Conservation (phyloP, 768 basidiomycete species). For the Leccinum rimulosum region DNA sequence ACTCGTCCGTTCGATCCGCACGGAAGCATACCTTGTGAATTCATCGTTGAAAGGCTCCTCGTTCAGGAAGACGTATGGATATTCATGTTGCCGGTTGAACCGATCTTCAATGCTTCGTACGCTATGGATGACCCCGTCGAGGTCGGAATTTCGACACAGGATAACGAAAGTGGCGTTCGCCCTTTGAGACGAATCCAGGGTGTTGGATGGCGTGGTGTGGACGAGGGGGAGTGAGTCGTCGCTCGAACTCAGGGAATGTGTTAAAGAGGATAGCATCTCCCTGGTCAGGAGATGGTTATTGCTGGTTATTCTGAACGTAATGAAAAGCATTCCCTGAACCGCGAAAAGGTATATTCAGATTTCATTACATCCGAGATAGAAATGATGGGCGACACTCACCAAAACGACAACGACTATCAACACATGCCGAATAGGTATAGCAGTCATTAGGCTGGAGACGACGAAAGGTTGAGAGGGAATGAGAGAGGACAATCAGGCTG, state of each 20-base stretch:
- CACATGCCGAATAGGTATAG: slow-evolving; percentile 22
- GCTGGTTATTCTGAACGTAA: slow-evolving; percentile 4
- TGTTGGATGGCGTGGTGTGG: background rate
- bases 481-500: background rate
- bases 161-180: slow-evolving; percentile 64
- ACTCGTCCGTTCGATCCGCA: background rate
- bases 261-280: slow-evolving; percentile 3
- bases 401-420: slow-evolving; percentile 14
- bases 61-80: slow-evolving; percentile 67
- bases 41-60: slow-evolving; percentile 55
- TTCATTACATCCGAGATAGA: too few species aligned
- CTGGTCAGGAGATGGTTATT: background rate
- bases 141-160: slow-evolving; percentile 49
- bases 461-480: background rate
- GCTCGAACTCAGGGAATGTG: background rate
- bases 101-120: slow-evolving; percentile 56
- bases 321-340: slow-evolving; percentile 16
- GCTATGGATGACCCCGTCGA: slow-evolving; percentile 43
- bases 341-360: background rate
- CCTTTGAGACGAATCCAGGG: slow-evolving; percentile 7
- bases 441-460: slow-evolving; percentile 9
- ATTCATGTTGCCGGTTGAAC: slow-evolving; percentile 55
- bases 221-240: background rate
- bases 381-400: slow-evolving; percentile 15
- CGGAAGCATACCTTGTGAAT: slow-evolving; percentile 42